Percentiles rank a stretch among this genome's conserved stretches.
Evolutionary conservation across 495 filamentous ascomycete genomes (phyloP).

Genomic region (Neurospora sp.): DNA sequence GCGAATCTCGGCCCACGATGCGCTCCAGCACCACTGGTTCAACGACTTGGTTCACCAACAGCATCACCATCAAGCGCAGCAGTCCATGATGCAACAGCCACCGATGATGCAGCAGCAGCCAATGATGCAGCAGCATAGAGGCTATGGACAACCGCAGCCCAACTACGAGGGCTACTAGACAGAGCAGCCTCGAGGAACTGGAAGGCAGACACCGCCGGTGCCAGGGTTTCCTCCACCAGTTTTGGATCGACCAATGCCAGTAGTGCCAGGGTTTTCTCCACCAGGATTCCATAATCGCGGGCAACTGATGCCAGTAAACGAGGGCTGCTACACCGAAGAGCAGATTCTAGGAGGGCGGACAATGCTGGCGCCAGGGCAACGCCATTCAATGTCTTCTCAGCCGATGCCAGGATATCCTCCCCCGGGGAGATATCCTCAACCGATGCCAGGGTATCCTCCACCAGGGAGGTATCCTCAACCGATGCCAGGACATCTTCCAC

Average conservation of each 20-base stretch:
- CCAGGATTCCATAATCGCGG: neutral
- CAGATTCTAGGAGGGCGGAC: neutral
- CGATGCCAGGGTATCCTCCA: no score
- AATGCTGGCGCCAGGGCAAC: neutral
- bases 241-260: neutral
- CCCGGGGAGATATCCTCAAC: no score
- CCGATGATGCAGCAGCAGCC: slow-evolving; percentile 13
- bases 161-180: slow-evolving; percentile 22
- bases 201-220: neutral
- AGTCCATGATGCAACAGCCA: neutral
- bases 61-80: slow-evolving; percentile 14
- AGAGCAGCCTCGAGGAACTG: neutral
- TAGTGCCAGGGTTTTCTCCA: neutral
- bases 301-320: neutral
- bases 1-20: slow-evolving; percentile 74
- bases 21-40: slow-evolving; percentile 88
- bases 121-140: slow-evolving; percentile 20
- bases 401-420: neutral
- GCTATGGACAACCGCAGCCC: slow-evolving; percentile 20
- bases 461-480: no score
- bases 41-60: slow-evolving; percentile 32
- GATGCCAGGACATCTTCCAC: no score
- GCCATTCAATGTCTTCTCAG: neutral
- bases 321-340: neutral
- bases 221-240: neutral